Percentiles rank a stretch among this genome's conserved stretches.
Conservation (phyloP, 495 filamentous ascomycete genomes). For the Penicillium crystallinum region DNA sequence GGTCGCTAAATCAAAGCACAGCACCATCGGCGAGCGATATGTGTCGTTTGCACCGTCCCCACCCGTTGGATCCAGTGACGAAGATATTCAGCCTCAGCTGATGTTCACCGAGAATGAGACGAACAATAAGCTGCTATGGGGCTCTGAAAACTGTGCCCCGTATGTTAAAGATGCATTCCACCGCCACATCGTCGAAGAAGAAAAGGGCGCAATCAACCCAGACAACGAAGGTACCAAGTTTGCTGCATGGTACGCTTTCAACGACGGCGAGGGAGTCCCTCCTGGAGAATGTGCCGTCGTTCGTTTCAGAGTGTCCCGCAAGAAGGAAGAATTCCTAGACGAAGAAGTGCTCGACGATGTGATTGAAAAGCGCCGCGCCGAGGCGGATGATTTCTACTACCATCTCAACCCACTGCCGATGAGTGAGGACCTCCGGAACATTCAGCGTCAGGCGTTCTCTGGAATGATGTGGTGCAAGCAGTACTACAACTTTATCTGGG, state of each 20-base stretch:
- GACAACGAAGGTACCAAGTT: constrained; percentile 76
- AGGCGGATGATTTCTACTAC: constrained; percentile 95
- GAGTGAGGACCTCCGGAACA: constrained; percentile 89
- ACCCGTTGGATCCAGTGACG: constrained; percentile 65
- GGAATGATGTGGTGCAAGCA: constrained; percentile 99
- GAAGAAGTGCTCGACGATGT: constrained; percentile 90
- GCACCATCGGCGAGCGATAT: constrained; percentile 74
- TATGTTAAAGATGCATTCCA: constrained; percentile 98
- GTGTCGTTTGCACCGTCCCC: constrained; percentile 86
- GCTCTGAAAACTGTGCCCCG: constrained; percentile 65
- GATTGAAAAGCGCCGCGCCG: constrained; percentile 75
- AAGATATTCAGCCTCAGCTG: constrained; percentile 76
- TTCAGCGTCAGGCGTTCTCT: constrained; percentile 87
- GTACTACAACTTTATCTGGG: constrained; percentile 94
- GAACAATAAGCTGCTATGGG: constrained; percentile 73
- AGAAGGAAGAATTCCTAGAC: constrained; percentile 70
- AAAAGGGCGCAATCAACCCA: constrained; percentile 79
- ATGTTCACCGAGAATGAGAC: constrained; percentile 96
- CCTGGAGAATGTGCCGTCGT: constrained; percentile 94
- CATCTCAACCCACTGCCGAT: constrained; percentile 90
- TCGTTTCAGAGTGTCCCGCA: constrained; percentile 79
- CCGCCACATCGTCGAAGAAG: constrained; percentile 72
- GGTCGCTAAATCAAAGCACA: constrained; percentile 66
- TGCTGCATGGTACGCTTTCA: constrained; percentile 87
- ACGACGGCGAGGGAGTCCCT: constrained; percentile 77